Base-by-base conservation (phyloP, 1,139 yeast genomes). In the Yamadazyma dendronema region DNA sequence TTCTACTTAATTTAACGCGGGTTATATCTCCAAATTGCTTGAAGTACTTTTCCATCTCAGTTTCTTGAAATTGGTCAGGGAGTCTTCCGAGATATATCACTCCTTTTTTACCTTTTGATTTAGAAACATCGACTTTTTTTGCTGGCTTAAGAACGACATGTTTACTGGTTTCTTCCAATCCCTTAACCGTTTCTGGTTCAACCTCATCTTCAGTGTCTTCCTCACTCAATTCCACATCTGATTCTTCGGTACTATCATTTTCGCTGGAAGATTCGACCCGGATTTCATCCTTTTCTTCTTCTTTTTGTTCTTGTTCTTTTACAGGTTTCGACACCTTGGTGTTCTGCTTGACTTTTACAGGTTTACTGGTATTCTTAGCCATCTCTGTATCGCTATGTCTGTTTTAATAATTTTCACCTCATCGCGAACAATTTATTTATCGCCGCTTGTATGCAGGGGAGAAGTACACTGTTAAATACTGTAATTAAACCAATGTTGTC, bases 61-160 rank as follows among this genome's bases (percentile, higher is more conserved):
- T 69, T 62, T 92, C 97, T 54, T 88, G 83, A 67, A 92, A 89
- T 36, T 96, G 96, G 50, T 83, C 81, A 30, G 98, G 98, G 48
- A 92, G 75, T 59, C 97, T 80, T 37, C 97, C 97, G 32, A 92
- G 76, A 61, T 90, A 92, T 44, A 92, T 69, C 38, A 88, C 87
- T 28, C 95, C 94, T 27, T 72, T 62, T 24, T 51, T 54, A 30
- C 50, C 57, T 24, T 60, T 42, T 28, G 37, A 23, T 26, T 56
- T 50, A 25, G 49, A 56, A 35, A 45, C 43, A 12, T 50, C 46
- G 32, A 50, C 42, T 22, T 52, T 44, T 27, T 53, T 56, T 28
- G 59, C 51, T 16, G 58, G 52, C 44, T 63, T 56, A 38, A 59
- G 59, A 29, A 61, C 56, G 4, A 68, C 43, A 55, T 62, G 56